Conservation (phyloP, 139 green algal genomes). For the Chlorella sp. region DNA sequence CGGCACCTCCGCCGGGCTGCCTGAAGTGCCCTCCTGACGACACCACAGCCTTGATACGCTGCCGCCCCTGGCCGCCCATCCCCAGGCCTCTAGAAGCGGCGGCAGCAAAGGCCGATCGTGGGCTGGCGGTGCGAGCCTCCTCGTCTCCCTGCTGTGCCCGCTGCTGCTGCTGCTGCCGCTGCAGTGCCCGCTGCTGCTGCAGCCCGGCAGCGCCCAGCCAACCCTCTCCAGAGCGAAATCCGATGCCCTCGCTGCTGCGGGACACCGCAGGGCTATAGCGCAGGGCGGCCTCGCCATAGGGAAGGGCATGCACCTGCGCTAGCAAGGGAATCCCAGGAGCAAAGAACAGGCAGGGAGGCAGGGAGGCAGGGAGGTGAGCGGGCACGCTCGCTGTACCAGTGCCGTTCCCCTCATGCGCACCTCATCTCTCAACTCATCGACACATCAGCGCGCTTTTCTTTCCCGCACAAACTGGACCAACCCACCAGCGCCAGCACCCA, state of each 20-base stretch:
- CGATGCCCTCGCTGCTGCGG: background rate
- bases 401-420: too few relatives aligned
- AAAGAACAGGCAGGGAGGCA: too few relatives aligned
- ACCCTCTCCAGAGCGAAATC: background rate
- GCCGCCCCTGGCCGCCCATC: background rate
- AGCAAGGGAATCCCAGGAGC: too few relatives aligned
- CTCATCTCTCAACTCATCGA: too few relatives aligned
- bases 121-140: too few relatives aligned
- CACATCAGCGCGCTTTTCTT: too few relatives aligned
- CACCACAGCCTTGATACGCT: slow-evolving; percentile 6
- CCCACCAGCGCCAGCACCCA: too few relatives aligned
- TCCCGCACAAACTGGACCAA: too few relatives aligned
- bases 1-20: background rate
- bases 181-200: background rate
- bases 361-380: too few relatives aligned
- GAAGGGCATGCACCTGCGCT: background rate
- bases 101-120: background rate
- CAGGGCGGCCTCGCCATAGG: background rate
- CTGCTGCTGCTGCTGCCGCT: background rate
- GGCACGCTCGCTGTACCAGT: too few relatives aligned
- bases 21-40: background rate
- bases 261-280: background rate
- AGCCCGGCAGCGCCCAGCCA: background rate
- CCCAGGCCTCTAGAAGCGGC: background rate
- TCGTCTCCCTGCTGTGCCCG: background rate